Conservation (phyloP, 2,329 filamentous ascomycete genomes). For the Zalaria sp. region DNA sequence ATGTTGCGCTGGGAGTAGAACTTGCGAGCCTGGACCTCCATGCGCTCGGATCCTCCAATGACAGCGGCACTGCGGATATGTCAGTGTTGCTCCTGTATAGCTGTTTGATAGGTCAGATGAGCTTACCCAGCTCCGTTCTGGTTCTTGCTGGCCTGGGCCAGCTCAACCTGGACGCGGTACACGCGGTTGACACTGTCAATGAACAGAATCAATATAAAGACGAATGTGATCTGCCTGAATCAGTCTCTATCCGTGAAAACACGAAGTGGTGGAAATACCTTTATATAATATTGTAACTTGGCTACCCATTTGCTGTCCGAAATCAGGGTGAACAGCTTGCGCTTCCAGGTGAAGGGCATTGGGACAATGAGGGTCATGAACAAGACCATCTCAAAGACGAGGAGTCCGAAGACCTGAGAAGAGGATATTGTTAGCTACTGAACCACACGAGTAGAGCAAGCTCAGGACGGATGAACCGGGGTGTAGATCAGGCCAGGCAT, state of each 20-base stretch:
- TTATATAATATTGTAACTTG: conserved; percentile 93
- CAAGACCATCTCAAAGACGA: conserved; percentile 70
- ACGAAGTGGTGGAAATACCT: conserved; percentile 34
- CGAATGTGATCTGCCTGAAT: conserved; percentile 65
- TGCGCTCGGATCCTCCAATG: conserved; percentile 74
- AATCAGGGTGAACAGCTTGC: conserved; percentile 89
- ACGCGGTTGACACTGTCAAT: conserved; percentile 93
- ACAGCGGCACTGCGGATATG: conserved; percentile 44
- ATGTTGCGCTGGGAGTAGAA: conserved; percentile 99
- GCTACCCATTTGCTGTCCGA: conserved; percentile 75
- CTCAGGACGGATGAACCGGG: conserved; percentile 12
- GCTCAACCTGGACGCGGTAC: conserved; percentile 88
- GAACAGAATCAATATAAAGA: conserved; percentile 97
- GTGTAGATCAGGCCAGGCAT: conserved; percentile 23
- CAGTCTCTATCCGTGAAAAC: not conserved
- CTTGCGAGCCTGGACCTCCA: conserved; percentile 98
- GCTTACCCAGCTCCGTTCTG: conserved; percentile 34
- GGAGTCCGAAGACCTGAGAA: conserved; percentile 62
- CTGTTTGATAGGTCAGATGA: no score
- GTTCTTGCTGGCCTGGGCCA: conserved; percentile 57
- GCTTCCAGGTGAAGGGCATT: conserved; percentile 72
- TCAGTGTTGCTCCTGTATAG: no score
- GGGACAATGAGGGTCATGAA: conserved; percentile 74
- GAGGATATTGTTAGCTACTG: conserved; percentile 7
- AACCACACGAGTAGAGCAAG: not conserved